These are phyloP conservation scores for Myrica gale DNA, from an alignment of 306 rosid genomes.

Conservation along the genomic window DNA sequence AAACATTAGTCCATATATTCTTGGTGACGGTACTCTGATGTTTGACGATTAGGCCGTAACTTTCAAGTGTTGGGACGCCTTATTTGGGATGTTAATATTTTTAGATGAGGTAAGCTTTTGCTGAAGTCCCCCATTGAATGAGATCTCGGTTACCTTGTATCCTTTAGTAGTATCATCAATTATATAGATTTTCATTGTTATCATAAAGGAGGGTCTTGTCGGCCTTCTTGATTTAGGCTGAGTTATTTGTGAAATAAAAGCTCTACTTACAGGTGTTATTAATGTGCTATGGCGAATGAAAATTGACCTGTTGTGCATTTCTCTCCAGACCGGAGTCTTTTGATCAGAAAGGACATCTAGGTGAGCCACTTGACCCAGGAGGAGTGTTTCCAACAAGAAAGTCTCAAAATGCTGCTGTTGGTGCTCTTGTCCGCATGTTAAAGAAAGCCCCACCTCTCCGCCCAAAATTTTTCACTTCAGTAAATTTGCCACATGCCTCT, in stretches of 20 bases:
- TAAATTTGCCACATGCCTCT: constrained; percentile 29
- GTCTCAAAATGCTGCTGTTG: constrained; percentile 83
- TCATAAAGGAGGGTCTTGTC: neutral
- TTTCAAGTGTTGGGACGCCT: neutral
- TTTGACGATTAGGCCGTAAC: neutral
- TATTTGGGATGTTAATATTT: neutral
- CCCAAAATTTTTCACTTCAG: constrained; percentile 49
- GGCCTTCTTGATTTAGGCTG: neutral
- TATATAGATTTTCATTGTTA: neutral
- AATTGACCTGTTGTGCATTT: constrained; percentile 14
- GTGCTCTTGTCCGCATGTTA: constrained; percentile 68
- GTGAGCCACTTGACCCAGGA: constrained; percentile 52
- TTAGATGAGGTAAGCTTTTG: neutral
- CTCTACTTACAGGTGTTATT: neutral
- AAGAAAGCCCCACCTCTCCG: constrained; percentile 78
- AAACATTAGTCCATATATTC: neutral
- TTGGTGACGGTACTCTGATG: neutral
- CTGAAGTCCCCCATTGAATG: neutral
- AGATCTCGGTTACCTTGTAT: neutral
- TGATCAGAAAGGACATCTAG: constrained; percentile 40
- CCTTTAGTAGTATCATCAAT: neutral
- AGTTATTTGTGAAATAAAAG: neutral
- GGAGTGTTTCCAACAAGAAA: constrained; percentile 56
- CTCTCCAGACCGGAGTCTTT: constrained; percentile 50
- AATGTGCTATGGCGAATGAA: neutral